Evolutionary conservation across 1,139 yeast genomes (phyloP), one percentile per base, ranked within the genome.

Genomic region (Pichia sp.): DNA sequence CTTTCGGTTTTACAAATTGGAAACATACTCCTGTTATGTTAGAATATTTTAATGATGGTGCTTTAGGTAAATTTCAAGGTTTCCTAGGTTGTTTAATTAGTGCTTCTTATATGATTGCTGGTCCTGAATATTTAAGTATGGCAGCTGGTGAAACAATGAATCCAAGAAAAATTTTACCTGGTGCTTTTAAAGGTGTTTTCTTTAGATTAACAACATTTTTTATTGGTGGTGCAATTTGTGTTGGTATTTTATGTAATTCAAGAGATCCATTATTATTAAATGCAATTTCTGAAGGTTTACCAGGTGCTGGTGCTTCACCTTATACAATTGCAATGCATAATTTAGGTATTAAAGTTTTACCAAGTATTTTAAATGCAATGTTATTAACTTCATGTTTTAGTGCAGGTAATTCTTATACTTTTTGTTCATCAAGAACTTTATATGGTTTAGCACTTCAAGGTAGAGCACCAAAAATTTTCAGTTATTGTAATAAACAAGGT

Each of bases 131-230:
- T 59, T 65, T 77, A 61, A 69, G 77, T 11, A 59, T 76, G 76
- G 76, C 74, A n/a, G 78, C 81, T 8, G 78, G 79, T 48, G 81
- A 76, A 58, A 74, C 77, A 18, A 49, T 74, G 34, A 76, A 85
- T 60, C 96, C 96, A 29, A 75, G 95, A 52, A 77, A 77, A 56
- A 81, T 79, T n/a, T 70, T 88, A 65, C 92, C 92, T 28, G 74
- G 72, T 42, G 95, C 96, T 3, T 86, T 80, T 69, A 84, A 80
- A 62, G 85, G 85, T 40, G 92, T 87, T 10, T 79, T 86, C 52
- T 77, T 78, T 62, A 74, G 96, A 58, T 72, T 88, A 59, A 78
- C 85, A 0, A 66, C 84, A 26, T 76, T 88, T 56, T 88, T 85
- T 61, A 68, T 86, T 50, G 76, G 82, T 29, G 82, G 85, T 44